Evolutionary conservation across 2,329 filamentous ascomycete genomes (phyloP).

Genomic region (Pestalotiopsis sp.): DNA sequence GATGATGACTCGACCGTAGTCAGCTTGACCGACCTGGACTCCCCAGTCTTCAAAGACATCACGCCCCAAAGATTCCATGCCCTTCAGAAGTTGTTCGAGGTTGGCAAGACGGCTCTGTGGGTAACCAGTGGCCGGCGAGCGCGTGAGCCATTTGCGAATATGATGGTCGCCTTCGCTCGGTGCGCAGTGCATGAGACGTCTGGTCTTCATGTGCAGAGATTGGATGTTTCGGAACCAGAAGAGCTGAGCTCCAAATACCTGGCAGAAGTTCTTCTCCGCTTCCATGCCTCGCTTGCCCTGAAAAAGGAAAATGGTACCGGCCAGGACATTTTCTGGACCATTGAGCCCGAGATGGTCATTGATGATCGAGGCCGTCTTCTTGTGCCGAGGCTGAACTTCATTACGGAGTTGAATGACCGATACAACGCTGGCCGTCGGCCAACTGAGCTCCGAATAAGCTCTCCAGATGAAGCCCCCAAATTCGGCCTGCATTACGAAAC

Average conservation of each 20-base stretch:
- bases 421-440: slow-evolving; percentile 18
- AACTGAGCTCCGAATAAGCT: background rate
- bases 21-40: slow-evolving; percentile 14
- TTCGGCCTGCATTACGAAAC: background rate
- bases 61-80: slow-evolving; percentile 7
- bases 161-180: slow-evolving; percentile 26
- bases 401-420: slow-evolving; percentile 20
- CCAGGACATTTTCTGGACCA: slow-evolving; percentile 14
- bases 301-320: background rate
- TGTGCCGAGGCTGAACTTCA: slow-evolving; percentile 14
- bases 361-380: slow-evolving; percentile 10
- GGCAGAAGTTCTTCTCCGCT: slow-evolving; percentile 17
- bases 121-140: slow-evolving; percentile 22
- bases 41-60: slow-evolving; percentile 17
- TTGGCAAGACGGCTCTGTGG: slow-evolving; percentile 25
- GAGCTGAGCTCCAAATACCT: slow-evolving; percentile 16
- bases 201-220: slow-evolving; percentile 21
- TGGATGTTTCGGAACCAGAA: slow-evolving; percentile 22
- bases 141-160: slow-evolving; percentile 25
- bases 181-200: slow-evolving; percentile 19
- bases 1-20: slow-evolving; percentile 1
- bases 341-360: slow-evolving; percentile 21
- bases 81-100: slow-evolving; percentile 19
- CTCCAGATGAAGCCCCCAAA: background rate
- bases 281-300: slow-evolving; percentile 9